Percentiles rank a stretch among this genome's conserved stretches.
These are phyloP conservation scores for Penicillium decumbens DNA, from an alignment of 2,329 filamentous ascomycete species.

Conservation along the genomic window DNA sequence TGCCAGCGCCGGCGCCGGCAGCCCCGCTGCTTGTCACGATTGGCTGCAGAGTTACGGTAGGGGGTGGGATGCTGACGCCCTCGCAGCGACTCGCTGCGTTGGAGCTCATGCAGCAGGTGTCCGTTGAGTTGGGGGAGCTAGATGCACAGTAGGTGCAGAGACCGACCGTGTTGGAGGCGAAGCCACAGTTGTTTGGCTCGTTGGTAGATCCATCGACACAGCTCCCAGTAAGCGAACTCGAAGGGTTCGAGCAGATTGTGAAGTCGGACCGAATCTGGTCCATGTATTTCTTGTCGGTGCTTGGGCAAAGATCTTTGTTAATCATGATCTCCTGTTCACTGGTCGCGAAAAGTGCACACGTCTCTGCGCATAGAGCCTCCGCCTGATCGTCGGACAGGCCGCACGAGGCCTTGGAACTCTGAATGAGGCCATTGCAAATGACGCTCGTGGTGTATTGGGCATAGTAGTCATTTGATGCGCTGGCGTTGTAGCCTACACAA, in stretches of 20 bases:
- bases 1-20: constrained; percentile 31
- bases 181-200: constrained; percentile 84
- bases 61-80: constrained; percentile 69
- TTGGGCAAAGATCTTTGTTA: constrained; percentile 67
- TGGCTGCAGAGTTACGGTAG: constrained; percentile 56
- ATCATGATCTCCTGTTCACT: constrained; percentile 82
- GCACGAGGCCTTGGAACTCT: constrained; percentile 74
- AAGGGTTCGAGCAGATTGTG: constrained; percentile 77
- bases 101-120: constrained; percentile 87
- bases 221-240: constrained; percentile 66
- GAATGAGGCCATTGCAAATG: constrained; percentile 88
- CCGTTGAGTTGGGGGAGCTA: constrained; percentile 83
- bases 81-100: constrained; percentile 69
- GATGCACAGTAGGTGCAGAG: constrained; percentile 82
- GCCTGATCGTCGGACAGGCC: constrained; percentile 59
- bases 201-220: constrained; percentile 77
- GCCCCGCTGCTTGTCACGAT: constrained; percentile 59
- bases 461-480: constrained; percentile 76
- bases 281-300: constrained; percentile 60
- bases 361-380: constrained; percentile 78
- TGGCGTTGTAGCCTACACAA: constrained; percentile 70
- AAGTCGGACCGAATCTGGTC: constrained; percentile 87
- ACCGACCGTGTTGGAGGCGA: constrained; percentile 63
- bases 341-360: constrained; percentile 65
- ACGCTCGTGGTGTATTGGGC: constrained; percentile 89